These are phyloP conservation scores for Lophiostoma macrostomum DNA, from an alignment of 495 filamentous ascomycete species.

Conservation along the genomic window DNA sequence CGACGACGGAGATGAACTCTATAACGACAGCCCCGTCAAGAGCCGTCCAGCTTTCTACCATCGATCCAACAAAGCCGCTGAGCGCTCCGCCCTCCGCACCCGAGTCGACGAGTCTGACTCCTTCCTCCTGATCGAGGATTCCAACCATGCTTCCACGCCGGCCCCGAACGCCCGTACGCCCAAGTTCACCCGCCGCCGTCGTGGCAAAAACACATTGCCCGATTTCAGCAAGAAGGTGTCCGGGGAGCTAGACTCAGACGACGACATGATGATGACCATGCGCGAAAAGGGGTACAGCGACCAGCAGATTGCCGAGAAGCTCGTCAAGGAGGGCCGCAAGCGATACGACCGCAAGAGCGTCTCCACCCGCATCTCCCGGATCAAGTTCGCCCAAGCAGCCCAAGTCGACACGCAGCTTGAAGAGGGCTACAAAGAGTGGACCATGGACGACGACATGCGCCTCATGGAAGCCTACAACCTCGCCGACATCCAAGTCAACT, in stretches of 20 bases:
- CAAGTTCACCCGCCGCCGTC: constrained; percentile 6
- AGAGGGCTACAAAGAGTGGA: constrained; percentile 42
- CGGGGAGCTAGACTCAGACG: constrained; percentile 38
- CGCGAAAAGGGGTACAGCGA: constrained; percentile 38
- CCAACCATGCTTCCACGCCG: background rate
- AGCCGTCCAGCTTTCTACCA: constrained; percentile 1
- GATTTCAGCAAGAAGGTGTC: constrained; percentile 32
- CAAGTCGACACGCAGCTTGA: constrained; percentile 38
- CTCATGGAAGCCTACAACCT: constrained; percentile 30
- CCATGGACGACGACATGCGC: constrained; percentile 22
- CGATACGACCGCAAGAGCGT: constrained; percentile 41
- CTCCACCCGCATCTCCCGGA: constrained; percentile 39
- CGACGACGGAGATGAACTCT: background rate
- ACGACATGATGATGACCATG: constrained; percentile 41
- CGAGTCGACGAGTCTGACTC: background rate
- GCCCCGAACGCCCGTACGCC: constrained; percentile 1
- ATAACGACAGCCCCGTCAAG: background rate
- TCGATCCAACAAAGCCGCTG: background rate
- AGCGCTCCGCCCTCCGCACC: constrained; percentile 12
- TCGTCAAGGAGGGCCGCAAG: constrained; percentile 37
- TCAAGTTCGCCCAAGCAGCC: constrained; percentile 36
- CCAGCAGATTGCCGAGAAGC: constrained; percentile 34
- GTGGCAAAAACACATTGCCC: constrained; percentile 1
- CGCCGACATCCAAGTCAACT: constrained; percentile 30
- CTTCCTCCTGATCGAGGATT: constrained; percentile 7